Evolutionary conservation across 2,329 filamentous ascomycete species (phyloP).

Genomic region (Fusarium nanum): DNA sequence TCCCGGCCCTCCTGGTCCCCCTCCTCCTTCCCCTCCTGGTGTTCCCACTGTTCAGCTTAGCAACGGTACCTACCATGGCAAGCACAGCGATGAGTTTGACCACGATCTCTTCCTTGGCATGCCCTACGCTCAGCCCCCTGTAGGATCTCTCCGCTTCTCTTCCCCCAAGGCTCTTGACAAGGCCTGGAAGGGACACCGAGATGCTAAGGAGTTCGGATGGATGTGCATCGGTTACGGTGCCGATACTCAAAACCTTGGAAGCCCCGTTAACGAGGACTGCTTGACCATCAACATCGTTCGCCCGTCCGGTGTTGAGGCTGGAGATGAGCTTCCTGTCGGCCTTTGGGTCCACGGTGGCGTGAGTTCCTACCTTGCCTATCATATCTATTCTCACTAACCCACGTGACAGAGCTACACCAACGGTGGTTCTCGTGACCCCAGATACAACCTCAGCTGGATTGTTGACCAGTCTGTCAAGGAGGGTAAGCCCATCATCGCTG

Average conservation of each 20-base stretch:
- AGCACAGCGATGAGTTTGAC: conserved; percentile 21
- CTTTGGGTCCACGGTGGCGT: conserved; percentile 68
- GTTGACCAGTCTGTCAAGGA: conserved; percentile 62
- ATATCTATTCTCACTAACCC: conserved; percentile 8
- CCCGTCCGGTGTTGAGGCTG: conserved; percentile 43
- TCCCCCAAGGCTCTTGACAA: conserved; percentile 62
- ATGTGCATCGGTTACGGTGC: conserved; percentile 64
- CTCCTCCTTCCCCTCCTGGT: not conserved
- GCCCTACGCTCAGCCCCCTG: conserved; percentile 47
- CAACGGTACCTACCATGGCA: conserved; percentile 37
- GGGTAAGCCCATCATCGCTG: conserved; percentile 61
- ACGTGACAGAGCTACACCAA: conserved; percentile 40
- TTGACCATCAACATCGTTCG: conserved; percentile 45
- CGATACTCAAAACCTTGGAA: conserved; percentile 42
- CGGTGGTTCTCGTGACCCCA: conserved; percentile 44
- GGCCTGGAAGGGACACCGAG: conserved; percentile 54
- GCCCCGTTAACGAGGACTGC: conserved; percentile 43
- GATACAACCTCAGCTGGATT: conserved; percentile 72
- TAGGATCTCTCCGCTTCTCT: conserved; percentile 65
- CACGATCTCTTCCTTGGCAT: conserved; percentile 37
- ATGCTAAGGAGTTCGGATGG: conserved; percentile 60
- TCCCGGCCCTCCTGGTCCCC: not conserved
- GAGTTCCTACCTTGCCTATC: conserved; percentile 4
- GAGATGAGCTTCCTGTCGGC: conserved; percentile 63
- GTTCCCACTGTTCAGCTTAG: conserved; percentile 10